Base-by-base conservation (phyloP, 177 flowering plant genomes). In the Vitis hybrid region DNA sequence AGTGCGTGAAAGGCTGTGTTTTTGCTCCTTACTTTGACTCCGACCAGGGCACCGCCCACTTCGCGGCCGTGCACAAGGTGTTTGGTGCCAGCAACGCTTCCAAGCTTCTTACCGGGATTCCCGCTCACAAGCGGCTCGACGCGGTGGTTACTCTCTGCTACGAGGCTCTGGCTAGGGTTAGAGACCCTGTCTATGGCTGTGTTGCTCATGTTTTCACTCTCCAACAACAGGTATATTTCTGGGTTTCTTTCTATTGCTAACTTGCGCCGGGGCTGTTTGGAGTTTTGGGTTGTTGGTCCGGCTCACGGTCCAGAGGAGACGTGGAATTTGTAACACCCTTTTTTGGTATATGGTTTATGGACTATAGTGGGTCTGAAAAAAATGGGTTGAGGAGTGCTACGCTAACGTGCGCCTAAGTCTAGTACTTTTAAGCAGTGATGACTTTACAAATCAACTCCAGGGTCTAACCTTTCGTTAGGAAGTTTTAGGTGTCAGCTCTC, bases 31-130 rank as follows among this genome's bases (percentile, higher is more conserved):
- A 89, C 52, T 89, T 89, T 48, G 91, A 87, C 75, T 69, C 86
- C 0, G 90, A 89, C 5, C 84, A 87, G 66, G 93, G 93, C 56
- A 72, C 88, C 1, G 76, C 84, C 49, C 90, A 87, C 75, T 89
- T 89, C 55, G 93, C 93, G 0, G 93, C 93, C 2, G 91, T 89
- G 21, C 93, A 89, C 74, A 85, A 83, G 68, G 91, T 89, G 68
- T 89, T 89, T 60, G 93, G 93, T 2, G 93, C 93, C 2, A 89
- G 93, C 80, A 89, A 89, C 63, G 89, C 87, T 27, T 85, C 93
- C 11, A 89, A 89, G 78, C 75, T 89, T 32, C 81, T 89, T 66
- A 64, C 70, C 2, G 65, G 80, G 1, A 65, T 89, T 1, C 91
- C 93, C 8, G 71, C 82, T 8, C 82, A 82, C 70, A 73, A 72